phyloP scores from a whole-genome alignment of 1,284 basidiomycete species.

The Sphagnurus paluster region DNA sequence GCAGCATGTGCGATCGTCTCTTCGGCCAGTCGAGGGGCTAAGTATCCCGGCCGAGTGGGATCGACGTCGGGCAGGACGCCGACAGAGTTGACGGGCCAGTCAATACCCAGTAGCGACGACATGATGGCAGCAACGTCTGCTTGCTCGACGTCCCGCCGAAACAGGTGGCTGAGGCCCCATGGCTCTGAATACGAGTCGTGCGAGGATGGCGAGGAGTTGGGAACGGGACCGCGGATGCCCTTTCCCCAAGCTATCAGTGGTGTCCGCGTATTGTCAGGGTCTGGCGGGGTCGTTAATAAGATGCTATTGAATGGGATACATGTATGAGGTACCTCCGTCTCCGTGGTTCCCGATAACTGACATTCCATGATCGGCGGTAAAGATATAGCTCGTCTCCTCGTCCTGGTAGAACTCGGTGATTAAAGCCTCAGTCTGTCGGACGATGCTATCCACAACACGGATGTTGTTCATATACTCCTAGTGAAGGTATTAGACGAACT shows the following conservation, averaged over 20 bases:
- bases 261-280: slow-evolving; percentile 87
- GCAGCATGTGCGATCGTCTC: slow-evolving; percentile 51
- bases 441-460: slow-evolving; percentile 77
- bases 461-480: slow-evolving; percentile 90
- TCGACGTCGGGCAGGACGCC: slow-evolving; percentile 74
- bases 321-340: slow-evolving; percentile 66
- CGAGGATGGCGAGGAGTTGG: slow-evolving; percentile 52
- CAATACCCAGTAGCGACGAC: slow-evolving; percentile 67
- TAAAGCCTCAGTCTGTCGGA: slow-evolving; percentile 65
- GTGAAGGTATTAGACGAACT: neutral
- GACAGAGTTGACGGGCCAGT: slow-evolving; percentile 78
- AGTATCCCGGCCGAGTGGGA: slow-evolving; percentile 54
- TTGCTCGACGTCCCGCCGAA: slow-evolving; percentile 78
- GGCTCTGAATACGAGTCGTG: slow-evolving; percentile 69
- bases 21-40: slow-evolving; percentile 38
- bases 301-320: neutral
- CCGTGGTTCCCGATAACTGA: slow-evolving; percentile 88
- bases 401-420: slow-evolving; percentile 69
- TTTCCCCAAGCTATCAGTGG: slow-evolving; percentile 86
- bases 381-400: slow-evolving; percentile 75
- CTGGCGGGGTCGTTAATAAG: slow-evolving; percentile 34
- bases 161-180: slow-evolving; percentile 59
- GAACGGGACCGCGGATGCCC: slow-evolving; percentile 68
- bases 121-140: slow-evolving; percentile 84
- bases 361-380: slow-evolving; percentile 93